A percentile compares a stretch with the other conserved stretches of the same genome.
phyloP scores from a whole-genome alignment of 1,284 basidiomycete species.

The Trametes hirsuta region DNA sequence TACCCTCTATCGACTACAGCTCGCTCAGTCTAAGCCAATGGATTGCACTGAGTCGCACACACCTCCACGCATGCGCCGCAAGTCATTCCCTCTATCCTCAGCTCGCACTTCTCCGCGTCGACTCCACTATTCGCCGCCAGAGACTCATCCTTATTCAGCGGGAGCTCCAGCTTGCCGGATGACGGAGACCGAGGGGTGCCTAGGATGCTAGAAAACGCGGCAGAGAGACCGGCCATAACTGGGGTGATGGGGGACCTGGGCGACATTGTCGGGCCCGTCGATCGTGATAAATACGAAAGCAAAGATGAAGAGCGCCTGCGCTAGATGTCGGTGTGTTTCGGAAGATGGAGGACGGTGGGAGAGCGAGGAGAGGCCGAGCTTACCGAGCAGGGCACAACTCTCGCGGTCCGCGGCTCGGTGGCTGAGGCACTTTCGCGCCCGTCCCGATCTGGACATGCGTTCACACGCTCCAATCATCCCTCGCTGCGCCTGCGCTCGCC shows the following conservation, averaged over 20 bases:
- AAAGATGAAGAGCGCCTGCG: conserved; percentile 28
- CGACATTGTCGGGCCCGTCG: conserved; percentile 4
- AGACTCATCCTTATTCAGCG: conserved; percentile 39
- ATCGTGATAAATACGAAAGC: conserved; percentile 20
- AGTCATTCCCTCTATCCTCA: conserved; percentile 90
- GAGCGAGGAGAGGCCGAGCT: conserved; percentile 13
- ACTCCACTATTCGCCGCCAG: conserved; percentile 33
- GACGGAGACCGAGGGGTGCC: conserved; percentile 18
- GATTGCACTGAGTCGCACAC: conserved; percentile 26
- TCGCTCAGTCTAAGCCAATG: neutral
- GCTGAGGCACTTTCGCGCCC: conserved; percentile 12
- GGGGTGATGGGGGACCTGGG: conserved; percentile 16
- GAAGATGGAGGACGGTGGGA: neutral
- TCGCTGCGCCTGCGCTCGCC: neutral
- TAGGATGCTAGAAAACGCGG: conserved; percentile 24
- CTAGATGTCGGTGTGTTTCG: conserved; percentile 15
- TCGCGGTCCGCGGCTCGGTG: conserved; percentile 5
- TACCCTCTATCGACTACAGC: conserved; percentile 86
- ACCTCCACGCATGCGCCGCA: conserved; percentile 92
- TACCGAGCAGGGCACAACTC: conserved; percentile 5
- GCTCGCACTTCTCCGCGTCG: conserved; percentile 57
- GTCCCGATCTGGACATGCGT: neutral
- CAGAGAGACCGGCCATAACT: conserved; percentile 26
- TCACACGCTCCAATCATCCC: conserved; percentile 5
- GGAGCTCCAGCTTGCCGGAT: conserved; percentile 37